phyloP scores from a whole-genome alignment of 139 green algal genomes.

The Coccomyxa sp. region DNA sequence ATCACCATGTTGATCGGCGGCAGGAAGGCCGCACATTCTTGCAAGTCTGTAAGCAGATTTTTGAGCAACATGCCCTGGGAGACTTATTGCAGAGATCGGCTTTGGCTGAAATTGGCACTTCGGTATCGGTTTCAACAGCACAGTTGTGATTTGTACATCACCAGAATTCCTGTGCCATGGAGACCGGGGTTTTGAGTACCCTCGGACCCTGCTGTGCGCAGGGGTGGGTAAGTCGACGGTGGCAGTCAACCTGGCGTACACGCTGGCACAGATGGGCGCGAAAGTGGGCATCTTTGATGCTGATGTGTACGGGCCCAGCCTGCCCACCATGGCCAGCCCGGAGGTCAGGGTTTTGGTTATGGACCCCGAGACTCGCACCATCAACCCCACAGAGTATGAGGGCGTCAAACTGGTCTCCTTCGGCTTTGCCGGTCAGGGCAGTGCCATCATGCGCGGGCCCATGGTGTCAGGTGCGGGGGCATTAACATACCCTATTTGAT shows the following conservation, averaged over 20 bases:
- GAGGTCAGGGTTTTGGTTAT: slow-evolving; percentile 74
- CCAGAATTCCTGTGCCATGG: too few species aligned
- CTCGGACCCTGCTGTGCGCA: slow-evolving; percentile 5
- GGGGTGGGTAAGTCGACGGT: slow-evolving; percentile 96
- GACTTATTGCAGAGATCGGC: too few species aligned
- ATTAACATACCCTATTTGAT: too few species aligned
- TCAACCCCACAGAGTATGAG: slow-evolving; percentile 87
- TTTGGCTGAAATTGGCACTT: too few species aligned
- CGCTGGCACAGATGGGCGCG: slow-evolving; percentile 85
- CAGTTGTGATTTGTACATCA: too few species aligned
- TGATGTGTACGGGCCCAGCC: slow-evolving; percentile 93
- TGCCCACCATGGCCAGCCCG: slow-evolving; percentile 94
- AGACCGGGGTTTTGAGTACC: too few species aligned
- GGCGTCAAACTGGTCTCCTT: slow-evolving; percentile 97
- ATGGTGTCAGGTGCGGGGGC: slow-evolving; percentile 82
- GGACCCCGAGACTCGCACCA: slow-evolving; percentile 71
- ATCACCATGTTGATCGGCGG: background rate
- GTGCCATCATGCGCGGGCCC: slow-evolving; percentile 95
- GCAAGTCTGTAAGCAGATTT: background rate
- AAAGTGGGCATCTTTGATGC: slow-evolving; percentile 96
- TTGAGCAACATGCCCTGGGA: background rate
- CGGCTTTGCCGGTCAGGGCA: slow-evolving; percentile 93
- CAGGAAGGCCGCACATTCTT: too few species aligned
- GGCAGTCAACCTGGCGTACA: slow-evolving; percentile 96
- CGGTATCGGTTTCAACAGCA: too few species aligned